Conservation (phyloP, 164 flowering plant species). For the grape (Vitis vinifera) region ASM3070453v1 NC_081811.1:2859501-2860000, state of each 20-base stretch:
- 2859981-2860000: no score
- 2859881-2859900: no score
- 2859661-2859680: background rate
- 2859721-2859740: conserved; percentile 87
- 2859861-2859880: no score
- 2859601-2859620: conserved; percentile 9
- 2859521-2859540: conserved; percentile 93
- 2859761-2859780: conserved; percentile 41
- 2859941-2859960: no score
- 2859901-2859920: no score
- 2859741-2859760: conserved; percentile 87
- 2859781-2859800: conserved; percentile 4
- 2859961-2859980: no score
- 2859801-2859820: background rate
- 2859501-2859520: conserved; percentile 56
- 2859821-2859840: no score
- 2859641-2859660: background rate
- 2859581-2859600: conserved; percentile 74
- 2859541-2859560: conserved; percentile 94
- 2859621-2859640: background rate
- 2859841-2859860: no score
- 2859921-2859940: no score
- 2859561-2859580: conserved; percentile 85
- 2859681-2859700: conserved; percentile 3
- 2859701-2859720: conserved; percentile 65